Evolutionary conservation across 2,329 filamentous ascomycete genomes (phyloP).

Genomic region (Clonostachys sp.): DNA sequence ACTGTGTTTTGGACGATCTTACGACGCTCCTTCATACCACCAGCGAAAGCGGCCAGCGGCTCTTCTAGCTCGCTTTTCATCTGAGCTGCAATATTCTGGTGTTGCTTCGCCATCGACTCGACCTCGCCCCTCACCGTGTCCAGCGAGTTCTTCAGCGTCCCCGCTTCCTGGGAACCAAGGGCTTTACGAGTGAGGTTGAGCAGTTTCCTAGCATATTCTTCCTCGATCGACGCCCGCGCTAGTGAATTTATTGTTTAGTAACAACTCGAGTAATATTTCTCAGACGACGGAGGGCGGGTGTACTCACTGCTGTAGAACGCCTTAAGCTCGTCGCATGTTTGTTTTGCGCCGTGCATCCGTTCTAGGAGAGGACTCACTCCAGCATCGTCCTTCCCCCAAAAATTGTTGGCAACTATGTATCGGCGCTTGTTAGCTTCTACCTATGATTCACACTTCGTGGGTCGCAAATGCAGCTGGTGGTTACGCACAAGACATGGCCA

Average conservation of each 20-base stretch:
- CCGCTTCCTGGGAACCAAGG: slow-evolving; percentile 81
- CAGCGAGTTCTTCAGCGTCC: slow-evolving; percentile 76
- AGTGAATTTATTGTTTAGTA: neutral
- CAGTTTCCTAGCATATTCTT: slow-evolving; percentile 91
- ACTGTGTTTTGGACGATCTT: slow-evolving; percentile 95
- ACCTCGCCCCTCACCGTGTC: slow-evolving; percentile 86
- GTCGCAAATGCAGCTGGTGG: neutral
- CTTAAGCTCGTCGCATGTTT: slow-evolving; percentile 89
- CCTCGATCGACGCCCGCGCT: slow-evolving; percentile 91
- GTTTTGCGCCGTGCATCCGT: slow-evolving; percentile 92
- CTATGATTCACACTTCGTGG: too few species aligned
- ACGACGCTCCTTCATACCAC: slow-evolving; percentile 90
- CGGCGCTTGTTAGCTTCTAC: slow-evolving; percentile 8
- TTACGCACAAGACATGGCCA: slow-evolving; percentile 59
- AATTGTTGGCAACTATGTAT: slow-evolving; percentile 92
- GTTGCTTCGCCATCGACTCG: slow-evolving; percentile 90
- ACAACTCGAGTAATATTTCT: neutral
- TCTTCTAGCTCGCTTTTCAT: slow-evolving; percentile 98
- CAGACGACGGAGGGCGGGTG: neutral
- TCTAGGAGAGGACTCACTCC: slow-evolving; percentile 87
- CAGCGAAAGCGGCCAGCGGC: slow-evolving; percentile 83
- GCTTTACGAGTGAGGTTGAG: slow-evolving; percentile 82
- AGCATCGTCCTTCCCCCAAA: slow-evolving; percentile 99
- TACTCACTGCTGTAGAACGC: slow-evolving; percentile 77
- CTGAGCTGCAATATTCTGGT: slow-evolving; percentile 82